phyloP scores from a whole-genome alignment of 176 grass and related monocot species.

The Aechmea fasciata region DNA sequence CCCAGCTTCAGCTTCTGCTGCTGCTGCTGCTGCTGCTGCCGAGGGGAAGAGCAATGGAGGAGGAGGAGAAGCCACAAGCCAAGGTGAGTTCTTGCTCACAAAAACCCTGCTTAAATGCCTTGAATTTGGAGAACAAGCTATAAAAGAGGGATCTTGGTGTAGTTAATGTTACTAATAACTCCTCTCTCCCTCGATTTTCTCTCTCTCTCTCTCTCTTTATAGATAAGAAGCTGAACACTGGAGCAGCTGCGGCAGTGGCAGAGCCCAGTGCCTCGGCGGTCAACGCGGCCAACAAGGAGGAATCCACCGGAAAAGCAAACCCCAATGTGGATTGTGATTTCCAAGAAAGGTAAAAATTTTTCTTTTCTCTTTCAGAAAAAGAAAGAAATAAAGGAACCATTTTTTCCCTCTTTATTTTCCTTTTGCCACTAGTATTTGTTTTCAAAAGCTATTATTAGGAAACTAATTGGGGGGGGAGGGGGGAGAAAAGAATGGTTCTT shows the following conservation, averaged over 20 bases:
- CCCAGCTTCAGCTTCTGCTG: not conserved
- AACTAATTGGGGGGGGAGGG: conserved; percentile 8
- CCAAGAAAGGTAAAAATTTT: conserved; percentile 55
- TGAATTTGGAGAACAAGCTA: not conserved
- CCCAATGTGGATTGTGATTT: conserved; percentile 38
- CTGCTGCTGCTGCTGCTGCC: conserved; percentile 3
- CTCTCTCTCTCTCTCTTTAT: conserved; percentile 15
- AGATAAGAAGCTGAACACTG: conserved; percentile 38
- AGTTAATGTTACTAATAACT: conserved; percentile 1
- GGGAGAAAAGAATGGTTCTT: conserved; percentile 25
- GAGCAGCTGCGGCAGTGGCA: conserved; percentile 13
- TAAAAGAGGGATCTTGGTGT: not conserved
- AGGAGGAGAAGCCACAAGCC: conserved; percentile 26
- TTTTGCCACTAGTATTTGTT: conserved; percentile 12
- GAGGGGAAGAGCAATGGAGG: conserved; percentile 29
- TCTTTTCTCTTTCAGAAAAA: conserved; percentile 20
- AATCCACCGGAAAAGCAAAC: conserved; percentile 28
- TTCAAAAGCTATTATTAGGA: conserved; percentile 20
- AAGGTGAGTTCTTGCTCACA: conserved; percentile 28
- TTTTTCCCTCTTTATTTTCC: conserved; percentile 11
- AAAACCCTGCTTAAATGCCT: not conserved
- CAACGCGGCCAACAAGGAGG: conserved; percentile 38
- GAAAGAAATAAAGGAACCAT: conserved; percentile 2
- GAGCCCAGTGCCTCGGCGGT: conserved; percentile 15
- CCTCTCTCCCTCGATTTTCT: conserved; percentile 10